Evolutionary conservation across 2,329 filamentous ascomycete genomes (phyloP).

Genomic region (Colletotrichum destructivum): DNA sequence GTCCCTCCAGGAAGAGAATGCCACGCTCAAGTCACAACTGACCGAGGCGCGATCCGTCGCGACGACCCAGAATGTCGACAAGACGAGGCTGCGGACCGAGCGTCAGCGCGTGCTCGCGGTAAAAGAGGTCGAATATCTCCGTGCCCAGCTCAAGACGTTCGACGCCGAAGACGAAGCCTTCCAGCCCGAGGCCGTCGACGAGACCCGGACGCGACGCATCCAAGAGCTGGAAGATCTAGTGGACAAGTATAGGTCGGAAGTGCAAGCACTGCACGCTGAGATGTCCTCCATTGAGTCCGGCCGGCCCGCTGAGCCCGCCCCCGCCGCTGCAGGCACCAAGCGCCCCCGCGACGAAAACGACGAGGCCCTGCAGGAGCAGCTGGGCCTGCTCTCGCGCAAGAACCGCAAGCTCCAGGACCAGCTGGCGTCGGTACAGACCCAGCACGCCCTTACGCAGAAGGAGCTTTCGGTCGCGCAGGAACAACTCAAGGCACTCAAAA

Average conservation of each 20-base stretch:
- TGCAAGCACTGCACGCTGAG: conserved; percentile 81
- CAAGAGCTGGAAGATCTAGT: conserved; percentile 88
- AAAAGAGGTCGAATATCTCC: conserved; percentile 95
- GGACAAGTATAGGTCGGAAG: conserved; percentile 87
- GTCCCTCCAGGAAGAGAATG: conserved; percentile 79
- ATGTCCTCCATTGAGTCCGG: conserved; percentile 75
- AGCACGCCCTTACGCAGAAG: conserved; percentile 78
- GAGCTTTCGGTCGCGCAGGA: conserved; percentile 81
- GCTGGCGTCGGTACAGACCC: conserved; percentile 77
- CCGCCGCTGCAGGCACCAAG: conserved; percentile 68
- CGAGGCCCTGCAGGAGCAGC: conserved; percentile 75
- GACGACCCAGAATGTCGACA: conserved; percentile 68
- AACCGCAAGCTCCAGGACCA: conserved; percentile 89
- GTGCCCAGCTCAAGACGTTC: conserved; percentile 90
- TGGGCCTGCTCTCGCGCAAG: conserved; percentile 89
- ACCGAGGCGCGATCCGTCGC: conserved; percentile 75
- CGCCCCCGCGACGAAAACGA: conserved; percentile 71
- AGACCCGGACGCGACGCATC: conserved; percentile 80
- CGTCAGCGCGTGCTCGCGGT: conserved; percentile 87
- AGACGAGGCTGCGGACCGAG: conserved; percentile 82
- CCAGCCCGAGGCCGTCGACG: conserved; percentile 84
- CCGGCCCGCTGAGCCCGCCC: conserved; percentile 52
- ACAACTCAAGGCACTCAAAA: conserved; percentile 77
- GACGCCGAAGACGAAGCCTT: conserved; percentile 92
- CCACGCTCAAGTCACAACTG: conserved; percentile 75